Evolutionary conservation across 371 early-diverging fungal genomes (phyloP), one percentile per base, ranked within the genome.

Genomic region (Coemansia sp.): DNA sequence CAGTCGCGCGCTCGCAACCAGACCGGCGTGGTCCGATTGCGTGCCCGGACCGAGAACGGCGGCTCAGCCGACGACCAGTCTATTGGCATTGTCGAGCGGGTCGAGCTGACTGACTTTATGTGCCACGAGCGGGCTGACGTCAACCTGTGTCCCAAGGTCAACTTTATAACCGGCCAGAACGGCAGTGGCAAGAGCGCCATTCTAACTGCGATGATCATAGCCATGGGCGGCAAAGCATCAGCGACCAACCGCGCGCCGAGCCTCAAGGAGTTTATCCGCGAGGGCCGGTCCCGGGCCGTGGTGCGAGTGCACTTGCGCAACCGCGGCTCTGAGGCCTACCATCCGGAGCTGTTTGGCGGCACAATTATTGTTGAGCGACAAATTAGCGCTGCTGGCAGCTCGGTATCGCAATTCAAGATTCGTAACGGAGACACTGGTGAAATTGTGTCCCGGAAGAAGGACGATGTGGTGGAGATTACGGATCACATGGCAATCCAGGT

Each of bases 151-250:
- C 89, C 94, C 2, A 88, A 92, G 58, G 89, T 98, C 65, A 98
- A 98, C 78, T 98, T 98, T 76, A 86, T 98, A 40, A 90, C 91
- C 54, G 98, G 98, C 5, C 92, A 94, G 66, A 98, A 97, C 71
- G 96, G 98, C 32, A 81, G 77, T 71, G 99, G 99, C 24, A 98
- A 98, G 77, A 93, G 93, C 77, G 96, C 96, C 8, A 91, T 97
- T 54, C 78, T 98, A 47, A 95, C 97, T 0, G 96, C 90, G 2
- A 83, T 98, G 14, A 91, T 87, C 6, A 82, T 98, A 32, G 90
- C 90, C 34, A 82, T 98, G 14, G 99, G 99, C 62, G 97, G 92
- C 33, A 94, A 89, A 63, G 95, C 96, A 0, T 85, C 78, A 12
- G 63, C 83, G 5, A 97, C 99, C 3, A 90, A 95, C 42, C 88